phyloP scores from a whole-genome alignment of 2,329 filamentous ascomycete genomes.

The Leptographium galeiforme region DNA sequence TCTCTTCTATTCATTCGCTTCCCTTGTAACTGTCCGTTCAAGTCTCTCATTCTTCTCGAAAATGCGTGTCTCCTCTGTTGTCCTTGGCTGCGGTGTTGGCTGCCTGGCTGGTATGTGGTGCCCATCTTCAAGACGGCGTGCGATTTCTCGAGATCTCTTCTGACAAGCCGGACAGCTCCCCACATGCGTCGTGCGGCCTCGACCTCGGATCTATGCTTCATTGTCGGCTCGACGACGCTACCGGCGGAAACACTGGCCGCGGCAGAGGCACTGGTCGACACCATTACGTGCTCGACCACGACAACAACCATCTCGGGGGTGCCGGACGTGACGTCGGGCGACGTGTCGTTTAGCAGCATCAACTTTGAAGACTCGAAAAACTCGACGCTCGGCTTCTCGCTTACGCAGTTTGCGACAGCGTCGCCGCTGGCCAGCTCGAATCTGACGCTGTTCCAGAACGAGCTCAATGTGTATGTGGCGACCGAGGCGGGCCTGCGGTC shows the following conservation, averaged over 20 bases:
- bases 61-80: slow-evolving; percentile 9
- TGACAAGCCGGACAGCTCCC: not conserved
- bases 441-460: slow-evolving; percentile 36
- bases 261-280: slow-evolving; percentile 26
- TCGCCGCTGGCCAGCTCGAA: slow-evolving; percentile 33
- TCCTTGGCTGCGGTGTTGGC: slow-evolving; percentile 6
- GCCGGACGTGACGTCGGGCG: slow-evolving; percentile 41
- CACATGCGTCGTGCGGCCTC: slow-evolving; percentile 1
- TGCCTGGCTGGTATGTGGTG: slow-evolving; percentile 5
- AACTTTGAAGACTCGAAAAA: slow-evolving; percentile 38
- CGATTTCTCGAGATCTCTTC: not conserved
- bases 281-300: slow-evolving; percentile 34
- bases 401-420: slow-evolving; percentile 37
- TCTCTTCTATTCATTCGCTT: not conserved
- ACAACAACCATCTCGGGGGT: slow-evolving; percentile 36
- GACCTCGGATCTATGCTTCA: slow-evolving; percentile 28
- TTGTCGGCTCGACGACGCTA: slow-evolving; percentile 35
- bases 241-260: slow-evolving; percentile 33
- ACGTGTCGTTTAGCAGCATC: slow-evolving; percentile 36
- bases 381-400: slow-evolving; percentile 39
- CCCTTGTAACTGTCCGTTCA: not conserved
- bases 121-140: not conserved
- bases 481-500: slow-evolving; percentile 46
- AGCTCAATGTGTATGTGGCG: slow-evolving; percentile 42
- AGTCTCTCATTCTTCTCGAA: not conserved